Percentiles rank a stretch among this genome's conserved stretches.
Evolutionary conservation across 2,329 filamentous ascomycete genomes (phyloP).

Genomic region (Beauveria bassiana): DNA sequence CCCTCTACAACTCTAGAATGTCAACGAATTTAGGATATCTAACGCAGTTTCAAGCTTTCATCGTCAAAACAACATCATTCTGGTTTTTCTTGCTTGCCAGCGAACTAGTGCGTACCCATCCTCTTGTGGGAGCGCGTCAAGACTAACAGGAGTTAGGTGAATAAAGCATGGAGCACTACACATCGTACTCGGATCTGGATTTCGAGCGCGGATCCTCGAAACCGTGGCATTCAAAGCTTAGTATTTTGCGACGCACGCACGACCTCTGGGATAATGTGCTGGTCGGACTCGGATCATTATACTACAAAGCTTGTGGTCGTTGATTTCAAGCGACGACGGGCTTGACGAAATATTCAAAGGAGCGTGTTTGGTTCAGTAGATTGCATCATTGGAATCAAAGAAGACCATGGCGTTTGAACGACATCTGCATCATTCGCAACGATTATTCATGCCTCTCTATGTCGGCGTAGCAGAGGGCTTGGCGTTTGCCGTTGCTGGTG

Average conservation of each 20-base stretch:
- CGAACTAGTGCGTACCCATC: background rate
- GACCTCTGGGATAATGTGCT: constrained; percentile 33
- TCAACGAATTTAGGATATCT: background rate
- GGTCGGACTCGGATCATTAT: constrained; percentile 29
- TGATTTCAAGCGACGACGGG: background rate
- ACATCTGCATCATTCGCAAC: too few species aligned
- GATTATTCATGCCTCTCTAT: background rate
- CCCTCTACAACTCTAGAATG: background rate
- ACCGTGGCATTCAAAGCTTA: constrained; percentile 11
- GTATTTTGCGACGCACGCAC: constrained; percentile 26
- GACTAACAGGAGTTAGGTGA: background rate
- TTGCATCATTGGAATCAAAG: background rate
- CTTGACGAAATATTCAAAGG: background rate
- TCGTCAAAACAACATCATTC: background rate
- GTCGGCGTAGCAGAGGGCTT: background rate
- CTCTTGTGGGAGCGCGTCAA: too few species aligned
- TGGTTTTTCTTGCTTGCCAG: background rate
- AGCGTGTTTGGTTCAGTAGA: background rate
- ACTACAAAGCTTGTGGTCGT: constrained; percentile 23
- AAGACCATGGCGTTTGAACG: background rate
- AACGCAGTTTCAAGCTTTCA: background rate
- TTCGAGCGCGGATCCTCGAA: background rate
- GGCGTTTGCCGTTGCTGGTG: background rate
- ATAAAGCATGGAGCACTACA: constrained; percentile 1
- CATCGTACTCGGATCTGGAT: background rate